A percentile compares a stretch with the other conserved stretches of the same genome.
These are phyloP conservation scores for Gossypioides kirkii DNA, from an alignment of 345 rosid genomes.

Conservation along the genomic window DNA sequence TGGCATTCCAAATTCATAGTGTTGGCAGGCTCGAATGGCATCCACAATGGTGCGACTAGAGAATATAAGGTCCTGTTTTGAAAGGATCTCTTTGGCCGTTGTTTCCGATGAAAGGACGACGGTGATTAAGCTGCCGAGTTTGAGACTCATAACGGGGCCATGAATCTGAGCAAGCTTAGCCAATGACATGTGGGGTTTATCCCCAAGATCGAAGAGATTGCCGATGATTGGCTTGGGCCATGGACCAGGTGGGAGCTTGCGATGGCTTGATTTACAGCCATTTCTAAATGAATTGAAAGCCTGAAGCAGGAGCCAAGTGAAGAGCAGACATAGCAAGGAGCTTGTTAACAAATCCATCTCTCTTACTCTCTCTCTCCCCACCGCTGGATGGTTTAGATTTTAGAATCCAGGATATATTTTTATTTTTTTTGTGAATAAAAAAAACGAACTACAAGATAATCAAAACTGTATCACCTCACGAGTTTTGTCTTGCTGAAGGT, in stretches of 20 bases:
- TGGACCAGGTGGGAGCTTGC: conserved; percentile 35
- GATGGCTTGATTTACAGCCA: background rate
- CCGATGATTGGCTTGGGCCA: conserved; percentile 34
- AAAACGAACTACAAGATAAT: too few relatives aligned
- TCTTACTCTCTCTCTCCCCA: background rate
- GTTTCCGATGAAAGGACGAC: conserved; percentile 35
- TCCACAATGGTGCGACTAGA: conserved; percentile 27
- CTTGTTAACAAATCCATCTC: background rate
- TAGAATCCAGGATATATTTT: too few relatives aligned
- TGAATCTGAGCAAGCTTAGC: conserved; percentile 33
- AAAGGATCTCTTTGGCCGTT: conserved; percentile 36
- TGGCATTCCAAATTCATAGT: conserved; percentile 22
- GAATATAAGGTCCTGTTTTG: conserved; percentile 35
- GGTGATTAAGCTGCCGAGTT: conserved; percentile 35
- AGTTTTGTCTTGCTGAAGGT: too few relatives aligned
- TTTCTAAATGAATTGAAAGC: background rate
- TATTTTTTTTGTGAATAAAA: too few relatives aligned
- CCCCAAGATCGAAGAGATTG: conserved; percentile 36
- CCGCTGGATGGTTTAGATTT: too few relatives aligned
- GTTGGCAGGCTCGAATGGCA: conserved; percentile 27
- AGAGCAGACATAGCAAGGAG: conserved; percentile 3
- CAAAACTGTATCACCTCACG: too few relatives aligned
- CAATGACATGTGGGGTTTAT: conserved; percentile 33
- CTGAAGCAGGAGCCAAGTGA: background rate
- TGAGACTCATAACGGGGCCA: conserved; percentile 38